These are phyloP conservation scores for Kitagawia praeruptora DNA, from an alignment of 129 eudicot genomes.

Conservation along the genomic window DNA sequence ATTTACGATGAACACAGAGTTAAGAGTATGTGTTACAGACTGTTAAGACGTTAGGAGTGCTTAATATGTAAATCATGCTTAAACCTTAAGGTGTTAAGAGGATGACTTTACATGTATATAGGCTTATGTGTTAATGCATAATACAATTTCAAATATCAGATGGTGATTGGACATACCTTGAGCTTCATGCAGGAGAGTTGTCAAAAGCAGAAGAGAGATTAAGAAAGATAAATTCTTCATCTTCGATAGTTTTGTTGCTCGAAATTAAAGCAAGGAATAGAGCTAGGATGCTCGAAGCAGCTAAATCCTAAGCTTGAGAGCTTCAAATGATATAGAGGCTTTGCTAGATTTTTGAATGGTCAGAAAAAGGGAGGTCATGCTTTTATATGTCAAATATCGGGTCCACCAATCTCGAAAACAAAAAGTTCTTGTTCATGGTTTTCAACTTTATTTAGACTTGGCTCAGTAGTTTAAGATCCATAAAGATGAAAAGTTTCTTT, in stretches of 20 bases:
- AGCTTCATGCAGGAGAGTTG: constrained; percentile 37
- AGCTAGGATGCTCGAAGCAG: background rate
- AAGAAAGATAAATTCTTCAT: background rate
- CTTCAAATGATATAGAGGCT: constrained; percentile 6
- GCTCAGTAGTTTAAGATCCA: background rate
- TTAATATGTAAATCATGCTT: background rate
- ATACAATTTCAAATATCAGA: background rate
- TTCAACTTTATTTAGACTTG: background rate
- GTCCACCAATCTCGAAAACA: constrained; percentile 19
- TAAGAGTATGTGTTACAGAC: no score
- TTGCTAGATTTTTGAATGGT: no score
- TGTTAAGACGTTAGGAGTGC: background rate
- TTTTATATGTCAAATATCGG: constrained; percentile 21
- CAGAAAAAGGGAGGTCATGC: constrained; percentile 4
- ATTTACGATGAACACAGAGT: background rate
- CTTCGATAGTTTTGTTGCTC: background rate
- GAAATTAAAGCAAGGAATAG: background rate
- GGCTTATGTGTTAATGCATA: background rate
- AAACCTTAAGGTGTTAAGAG: background rate
- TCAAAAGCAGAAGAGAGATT: constrained; percentile 15
- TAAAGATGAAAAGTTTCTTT: background rate
- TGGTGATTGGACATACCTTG: constrained; percentile 33
- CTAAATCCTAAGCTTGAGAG: background rate
- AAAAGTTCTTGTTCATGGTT: constrained; percentile 12
- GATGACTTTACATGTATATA: background rate